Evolutionary conservation across 2,329 filamentous ascomycete species (phyloP).

Genomic region (Calonectria crousiana): DNA sequence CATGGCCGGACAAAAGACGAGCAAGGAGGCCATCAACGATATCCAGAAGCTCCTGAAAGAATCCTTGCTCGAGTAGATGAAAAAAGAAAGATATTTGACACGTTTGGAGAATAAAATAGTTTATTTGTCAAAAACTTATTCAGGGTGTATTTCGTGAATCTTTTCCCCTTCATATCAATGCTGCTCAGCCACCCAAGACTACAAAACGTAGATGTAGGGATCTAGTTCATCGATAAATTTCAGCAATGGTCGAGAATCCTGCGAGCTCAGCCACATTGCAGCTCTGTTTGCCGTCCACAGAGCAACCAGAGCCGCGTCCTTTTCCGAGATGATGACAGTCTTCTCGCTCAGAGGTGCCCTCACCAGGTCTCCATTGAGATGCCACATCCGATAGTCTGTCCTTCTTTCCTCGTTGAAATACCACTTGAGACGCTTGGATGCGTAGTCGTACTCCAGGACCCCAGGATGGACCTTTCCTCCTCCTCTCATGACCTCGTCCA

Average conservation of each 20-base stretch:
- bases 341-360: background rate
- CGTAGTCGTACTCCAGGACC: constrained; percentile 15
- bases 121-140: background rate
- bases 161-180: background rate
- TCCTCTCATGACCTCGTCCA: background rate
- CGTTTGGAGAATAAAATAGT: background rate
- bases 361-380: constrained; percentile 11
- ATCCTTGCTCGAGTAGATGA: constrained; percentile 23
- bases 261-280: constrained; percentile 17
- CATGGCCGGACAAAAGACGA: constrained; percentile 65
- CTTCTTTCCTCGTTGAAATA: constrained; percentile 5
- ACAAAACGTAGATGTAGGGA: constrained; percentile 17
- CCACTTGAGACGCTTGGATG: constrained; percentile 11
- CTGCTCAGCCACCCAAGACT: background rate
- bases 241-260: constrained; percentile 20
- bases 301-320: constrained; percentile 2
- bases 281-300: constrained; percentile 21
- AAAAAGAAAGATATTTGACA: background rate
- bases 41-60: constrained; percentile 34
- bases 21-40: constrained; percentile 41
- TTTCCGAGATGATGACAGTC: constrained; percentile 2
- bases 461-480: background rate
- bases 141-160: background rate
- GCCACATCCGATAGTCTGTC: constrained; percentile 1
- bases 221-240: constrained; percentile 17